Base-by-base conservation (phyloP, 1,284 basidiomycete genomes). In the Mycosarcoma maydis region DNA sequence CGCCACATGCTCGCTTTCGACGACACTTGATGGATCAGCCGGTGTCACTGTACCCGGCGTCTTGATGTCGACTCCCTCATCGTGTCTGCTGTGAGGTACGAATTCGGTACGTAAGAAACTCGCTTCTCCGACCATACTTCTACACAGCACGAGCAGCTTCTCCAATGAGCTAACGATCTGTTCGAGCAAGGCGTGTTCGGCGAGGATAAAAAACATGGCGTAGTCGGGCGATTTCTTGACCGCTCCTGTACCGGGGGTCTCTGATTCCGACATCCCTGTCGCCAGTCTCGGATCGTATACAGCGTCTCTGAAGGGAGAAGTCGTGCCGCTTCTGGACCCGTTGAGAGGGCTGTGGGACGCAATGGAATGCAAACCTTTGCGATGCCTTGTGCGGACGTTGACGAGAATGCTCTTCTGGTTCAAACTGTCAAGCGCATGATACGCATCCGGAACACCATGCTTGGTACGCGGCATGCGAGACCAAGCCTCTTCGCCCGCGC, bases 331-430 rank as follows among this genome's bases (percentile, higher is more conserved):
- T 6, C 34, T 20, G 2, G 42, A 36, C n/a, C 24, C 39, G 9
- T n/a, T 13, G 10, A 33, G 22, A 2, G 60, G 59, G 20, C 42
- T 59, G 22, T 48, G 39, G 9, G 68, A 49, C 30, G 66, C 57
- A 14, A 65, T 58, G 78, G 53, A 77, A 72, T 61, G 83, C 78
- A 36, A 55, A 77, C 45, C 76, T 30, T 62, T 62, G 17, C 53
- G 43, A 24, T 48, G 23, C 8, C 60, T 47, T 16, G 38, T 41
- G 4, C 76, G 10, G 75, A 45, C 52, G 17, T 37, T 48, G 27
- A 20, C 46, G 3, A 45, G 40, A 23, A 45, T 53, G 41, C 32
- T 46, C 6, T 41, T 26, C 24, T 42, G 34, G 29, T 50, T 55
- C 20, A 71, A 56, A 41, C 50, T 54, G 42, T 52, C 55, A 7